A percentile compares a stretch with the other conserved stretches of the same genome.
Evolutionary conservation across 768 basidiomycete genomes (phyloP).

Genomic region (Amanita polypyramis): DNA sequence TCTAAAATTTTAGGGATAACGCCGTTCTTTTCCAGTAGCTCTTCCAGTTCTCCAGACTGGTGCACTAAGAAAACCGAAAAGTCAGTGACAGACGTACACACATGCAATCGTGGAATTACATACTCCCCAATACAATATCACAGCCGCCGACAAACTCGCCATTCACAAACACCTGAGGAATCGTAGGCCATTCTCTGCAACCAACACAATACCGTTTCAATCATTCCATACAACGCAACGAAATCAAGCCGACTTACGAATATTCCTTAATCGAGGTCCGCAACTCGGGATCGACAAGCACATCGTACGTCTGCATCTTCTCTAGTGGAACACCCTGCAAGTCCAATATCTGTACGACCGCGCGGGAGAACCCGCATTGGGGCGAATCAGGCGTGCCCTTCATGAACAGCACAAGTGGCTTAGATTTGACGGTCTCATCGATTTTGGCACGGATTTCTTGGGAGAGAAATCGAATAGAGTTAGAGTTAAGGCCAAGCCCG

Average conservation of each 20-base stretch:
- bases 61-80: conserved; percentile 60
- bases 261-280: conserved; percentile 89
- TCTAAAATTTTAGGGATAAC: conserved; percentile 46
- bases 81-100: conserved; percentile 2
- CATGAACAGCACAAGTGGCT: conserved; percentile 95
- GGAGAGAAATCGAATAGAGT: conserved; percentile 42
- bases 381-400: conserved; percentile 85
- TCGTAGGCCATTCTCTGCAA: conserved; percentile 90
- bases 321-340: conserved; percentile 69
- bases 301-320: conserved; percentile 86
- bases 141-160: conserved; percentile 97
- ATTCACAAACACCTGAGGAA: conserved; percentile 90
- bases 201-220: neutral
- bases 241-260: conserved; percentile 53
- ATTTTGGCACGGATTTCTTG: conserved; percentile 52
- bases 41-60: conserved; percentile 88
- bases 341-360: conserved; percentile 84
- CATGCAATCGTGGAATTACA: conserved; percentile 23
- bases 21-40: conserved; percentile 59
- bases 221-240: neutral
- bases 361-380: conserved; percentile 93
- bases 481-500: neutral
- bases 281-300: conserved; percentile 77
- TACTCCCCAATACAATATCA: conserved; percentile 87
- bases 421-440: conserved; percentile 61